Conservation (phyloP, 1,284 basidiomycete genomes). For the Ganoderma boninense region DNA sequence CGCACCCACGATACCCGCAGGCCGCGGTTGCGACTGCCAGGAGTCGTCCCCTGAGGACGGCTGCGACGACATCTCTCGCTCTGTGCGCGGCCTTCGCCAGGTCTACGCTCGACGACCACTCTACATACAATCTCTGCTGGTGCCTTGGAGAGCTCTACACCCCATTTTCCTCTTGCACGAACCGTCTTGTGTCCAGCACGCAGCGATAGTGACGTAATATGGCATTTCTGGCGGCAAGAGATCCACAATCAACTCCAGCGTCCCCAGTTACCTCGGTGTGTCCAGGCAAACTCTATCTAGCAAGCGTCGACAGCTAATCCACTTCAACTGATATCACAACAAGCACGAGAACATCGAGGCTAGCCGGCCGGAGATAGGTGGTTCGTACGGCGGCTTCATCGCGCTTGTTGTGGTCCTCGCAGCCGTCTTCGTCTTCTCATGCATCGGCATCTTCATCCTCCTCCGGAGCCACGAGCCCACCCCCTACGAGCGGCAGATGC, state of each 20-base stretch:
- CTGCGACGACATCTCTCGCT: not conserved
- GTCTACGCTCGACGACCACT: not conserved
- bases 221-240: constrained; percentile 12
- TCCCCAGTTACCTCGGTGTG: constrained; percentile 22
- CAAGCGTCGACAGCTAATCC: not conserved
- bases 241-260: not conserved
- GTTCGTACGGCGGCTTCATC: constrained; percentile 45
- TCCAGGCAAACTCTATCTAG: not conserved
- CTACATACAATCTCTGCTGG: not conserved
- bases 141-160: not conserved
- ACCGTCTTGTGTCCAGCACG: not conserved
- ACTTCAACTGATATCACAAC: not conserved
- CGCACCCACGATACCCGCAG: not conserved
- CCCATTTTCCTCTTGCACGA: not conserved
- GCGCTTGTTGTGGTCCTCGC: constrained; percentile 44
- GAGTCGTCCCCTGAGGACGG: not conserved
- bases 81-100: not conserved
- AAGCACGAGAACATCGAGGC: constrained; percentile 24
- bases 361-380: constrained; percentile 37
- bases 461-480: constrained; percentile 43
- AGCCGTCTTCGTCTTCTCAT: constrained; percentile 42
- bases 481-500: constrained; percentile 40
- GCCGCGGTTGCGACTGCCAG: not conserved
- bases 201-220: constrained; percentile 27
- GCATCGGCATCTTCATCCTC: constrained; percentile 47